Evolutionary conservation across 345 rosid species (phyloP).

Genomic region (Heritiera littoralis): DNA sequence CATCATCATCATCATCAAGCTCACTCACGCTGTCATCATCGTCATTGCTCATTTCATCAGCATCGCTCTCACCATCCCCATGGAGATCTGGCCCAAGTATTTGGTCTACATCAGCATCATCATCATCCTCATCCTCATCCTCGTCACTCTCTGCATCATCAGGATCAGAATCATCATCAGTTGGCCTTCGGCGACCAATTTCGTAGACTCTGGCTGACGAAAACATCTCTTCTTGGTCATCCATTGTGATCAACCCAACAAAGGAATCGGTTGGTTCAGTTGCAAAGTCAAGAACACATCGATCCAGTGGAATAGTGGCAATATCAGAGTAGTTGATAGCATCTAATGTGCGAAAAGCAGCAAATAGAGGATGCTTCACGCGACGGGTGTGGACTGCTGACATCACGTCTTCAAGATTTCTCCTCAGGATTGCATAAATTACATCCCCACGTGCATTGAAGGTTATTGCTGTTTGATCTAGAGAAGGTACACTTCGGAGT

Average conservation of each 20-base stretch:
- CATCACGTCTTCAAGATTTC: constrained; percentile 92
- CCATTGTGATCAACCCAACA: constrained; percentile 89
- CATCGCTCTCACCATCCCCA: constrained; percentile 81
- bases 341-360: constrained; percentile 91
- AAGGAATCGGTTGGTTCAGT: constrained; percentile 90
- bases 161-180: constrained; percentile 96
- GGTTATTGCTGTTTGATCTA: constrained; percentile 87
- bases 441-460: constrained; percentile 91
- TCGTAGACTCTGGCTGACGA: constrained; percentile 93
- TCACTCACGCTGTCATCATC: constrained; percentile 66
- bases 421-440: constrained; percentile 91
- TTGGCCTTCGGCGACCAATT: constrained; percentile 88
- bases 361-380: constrained; percentile 74
- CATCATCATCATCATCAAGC: constrained; percentile 40
- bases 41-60: constrained; percentile 62
- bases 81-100: constrained; percentile 59
- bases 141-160: constrained; percentile 94
- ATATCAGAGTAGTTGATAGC: constrained; percentile 93
- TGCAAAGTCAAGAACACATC: constrained; percentile 96
- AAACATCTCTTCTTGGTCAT: constrained; percentile 89
- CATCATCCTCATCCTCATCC: constrained; percentile 85
- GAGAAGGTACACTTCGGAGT: constrained; percentile 85
- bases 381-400: constrained; percentile 89
- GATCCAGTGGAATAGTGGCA: constrained; percentile 84
- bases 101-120: constrained; percentile 68